Conservation (phyloP, 306 rosid genomes). For the Malus asiatica region DNA sequence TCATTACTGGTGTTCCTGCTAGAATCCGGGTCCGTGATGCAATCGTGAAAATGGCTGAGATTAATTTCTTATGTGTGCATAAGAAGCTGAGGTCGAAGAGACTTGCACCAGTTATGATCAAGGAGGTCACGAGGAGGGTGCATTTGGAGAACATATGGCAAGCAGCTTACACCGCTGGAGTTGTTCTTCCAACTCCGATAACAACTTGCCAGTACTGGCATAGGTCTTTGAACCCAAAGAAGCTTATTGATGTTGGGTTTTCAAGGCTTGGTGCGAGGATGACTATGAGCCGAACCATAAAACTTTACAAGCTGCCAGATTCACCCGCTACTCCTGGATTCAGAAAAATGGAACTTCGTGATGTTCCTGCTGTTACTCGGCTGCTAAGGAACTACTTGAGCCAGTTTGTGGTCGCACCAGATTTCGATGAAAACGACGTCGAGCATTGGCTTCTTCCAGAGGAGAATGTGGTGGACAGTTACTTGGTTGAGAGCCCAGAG, state of each 20-base stretch:
- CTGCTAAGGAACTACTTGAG: slow-evolving; percentile 67
- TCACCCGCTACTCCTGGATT: slow-evolving; percentile 77
- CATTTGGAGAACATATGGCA: slow-evolving; percentile 94
- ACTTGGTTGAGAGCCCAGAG: slow-evolving; percentile 80
- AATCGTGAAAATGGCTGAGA: slow-evolving; percentile 85
- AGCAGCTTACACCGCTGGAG: slow-evolving; percentile 96
- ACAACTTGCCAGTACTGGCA: slow-evolving; percentile 97
- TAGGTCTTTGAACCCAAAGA: slow-evolving; percentile 89
- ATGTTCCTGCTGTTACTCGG: slow-evolving; percentile 86
- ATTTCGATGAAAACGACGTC: slow-evolving; percentile 82
- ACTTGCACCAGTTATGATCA: slow-evolving; percentile 98
- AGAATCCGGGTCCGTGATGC: slow-evolving; percentile 66
- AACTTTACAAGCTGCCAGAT: slow-evolving; percentile 85
- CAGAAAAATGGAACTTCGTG: slow-evolving; percentile 80
- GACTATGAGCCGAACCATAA: slow-evolving; percentile 95
- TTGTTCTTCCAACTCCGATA: slow-evolving; percentile 84
- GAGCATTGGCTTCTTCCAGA: slow-evolving; percentile 93
- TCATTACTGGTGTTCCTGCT: slow-evolving; percentile 81
- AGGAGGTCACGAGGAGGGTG: slow-evolving; percentile 96
- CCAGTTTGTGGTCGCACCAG: slow-evolving; percentile 71
- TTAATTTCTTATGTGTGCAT: slow-evolving; percentile 85
- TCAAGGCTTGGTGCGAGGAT: slow-evolving; percentile 95
- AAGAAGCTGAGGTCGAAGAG: slow-evolving; percentile 95
- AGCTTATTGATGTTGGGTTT: slow-evolving; percentile 93
- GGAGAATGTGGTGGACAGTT: slow-evolving; percentile 80